These are phyloP conservation scores for Cryptococcus wingfieldii DNA, from an alignment of 1,284 basidiomycete genomes.

Conservation along the genomic window DNA sequence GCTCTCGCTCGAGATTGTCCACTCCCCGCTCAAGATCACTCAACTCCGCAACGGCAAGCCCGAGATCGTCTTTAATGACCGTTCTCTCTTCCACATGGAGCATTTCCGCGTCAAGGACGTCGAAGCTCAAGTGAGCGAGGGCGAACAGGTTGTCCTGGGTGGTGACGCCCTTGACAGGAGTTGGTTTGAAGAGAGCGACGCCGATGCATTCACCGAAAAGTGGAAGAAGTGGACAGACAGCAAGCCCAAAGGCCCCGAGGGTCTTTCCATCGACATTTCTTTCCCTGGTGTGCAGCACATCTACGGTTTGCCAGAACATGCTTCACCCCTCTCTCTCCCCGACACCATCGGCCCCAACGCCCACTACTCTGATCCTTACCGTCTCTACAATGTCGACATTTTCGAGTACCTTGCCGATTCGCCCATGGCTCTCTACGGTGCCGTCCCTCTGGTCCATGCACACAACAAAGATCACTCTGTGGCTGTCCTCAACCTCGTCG, in stretches of 20 bases:
- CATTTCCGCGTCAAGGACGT: constrained; percentile 77
- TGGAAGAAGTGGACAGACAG: constrained; percentile 82
- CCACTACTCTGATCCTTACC: constrained; percentile 83
- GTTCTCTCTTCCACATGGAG: constrained; percentile 92
- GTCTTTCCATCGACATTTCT: constrained; percentile 78
- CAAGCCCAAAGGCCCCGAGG: constrained; percentile 96
- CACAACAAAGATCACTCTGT: constrained; percentile 77
- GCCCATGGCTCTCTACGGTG: constrained; percentile 85
- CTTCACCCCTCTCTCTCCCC: constrained; percentile 82
- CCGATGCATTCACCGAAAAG: constrained; percentile 83
- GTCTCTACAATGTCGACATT: constrained; percentile 93
- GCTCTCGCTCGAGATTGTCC: constrained; percentile 58
- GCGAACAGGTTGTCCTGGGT: constrained; percentile 46
- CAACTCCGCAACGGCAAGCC: constrained; percentile 69
- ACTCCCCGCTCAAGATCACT: constrained; percentile 68
- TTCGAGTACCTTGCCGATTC: constrained; percentile 94
- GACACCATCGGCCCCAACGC: constrained; percentile 59
- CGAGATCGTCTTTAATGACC: constrained; percentile 84
- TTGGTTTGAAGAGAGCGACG: constrained; percentile 82
- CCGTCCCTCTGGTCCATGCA: constrained; percentile 89
- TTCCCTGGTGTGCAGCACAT: constrained; percentile 88
- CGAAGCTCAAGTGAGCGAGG: constrained; percentile 40
- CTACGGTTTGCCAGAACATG: constrained; percentile 96
- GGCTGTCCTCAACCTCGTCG: constrained; percentile 85
- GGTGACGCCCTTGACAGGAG: constrained; percentile 53